Evolutionary conservation across 768 basidiomycete species (phyloP), one percentile per base, ranked within the genome.

Genomic region (Suillus plorans): DNA sequence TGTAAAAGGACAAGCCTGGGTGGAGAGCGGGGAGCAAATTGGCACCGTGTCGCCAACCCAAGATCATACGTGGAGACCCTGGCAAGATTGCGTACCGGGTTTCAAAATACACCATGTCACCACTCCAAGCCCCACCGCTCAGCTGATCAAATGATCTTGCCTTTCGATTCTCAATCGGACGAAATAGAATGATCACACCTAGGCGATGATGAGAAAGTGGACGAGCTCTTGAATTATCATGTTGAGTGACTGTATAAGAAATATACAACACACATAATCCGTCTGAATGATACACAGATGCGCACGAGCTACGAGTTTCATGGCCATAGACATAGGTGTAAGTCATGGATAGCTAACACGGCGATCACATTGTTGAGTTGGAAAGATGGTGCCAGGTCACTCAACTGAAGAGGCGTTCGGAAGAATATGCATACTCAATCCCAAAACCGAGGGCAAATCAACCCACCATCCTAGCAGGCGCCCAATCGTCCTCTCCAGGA

Each of bases 391-490:
- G 10, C 10, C 18, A 1, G 9, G 9, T 20, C 31, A 55, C 53
- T 55, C 53, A 34, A 31, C 31, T 55, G 18, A n/a, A 55, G 10
- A 8, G 53, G 1, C 1, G 1, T 55, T 55, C 18, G 53, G 36
- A 36, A 36, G 34, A 20, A 2, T 10, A 14, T n/a, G 53, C 0
- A 7, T n/a, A 55, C 34, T 2, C 18, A n/a, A 20, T 36, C 34
- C 61, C 47, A 52, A 28, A 37, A 31, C 0, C 1, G 16, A 22
- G 36, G 34, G 14, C 31, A 31, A 20, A 52, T 62, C 61, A 2
- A 53, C 61, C 61, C 47, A 62, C 61, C 61, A 52, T 52, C 61
- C 20, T 12, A 61, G 42, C 34, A 61, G 28, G 55, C 20, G 61
- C 6, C 12, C 8, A 16, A 53, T 37, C 7, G 52, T 39, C 49